Evolutionary conservation across 2,329 filamentous ascomycete species (phyloP).

Genomic region (Nemania diffusa): DNA sequence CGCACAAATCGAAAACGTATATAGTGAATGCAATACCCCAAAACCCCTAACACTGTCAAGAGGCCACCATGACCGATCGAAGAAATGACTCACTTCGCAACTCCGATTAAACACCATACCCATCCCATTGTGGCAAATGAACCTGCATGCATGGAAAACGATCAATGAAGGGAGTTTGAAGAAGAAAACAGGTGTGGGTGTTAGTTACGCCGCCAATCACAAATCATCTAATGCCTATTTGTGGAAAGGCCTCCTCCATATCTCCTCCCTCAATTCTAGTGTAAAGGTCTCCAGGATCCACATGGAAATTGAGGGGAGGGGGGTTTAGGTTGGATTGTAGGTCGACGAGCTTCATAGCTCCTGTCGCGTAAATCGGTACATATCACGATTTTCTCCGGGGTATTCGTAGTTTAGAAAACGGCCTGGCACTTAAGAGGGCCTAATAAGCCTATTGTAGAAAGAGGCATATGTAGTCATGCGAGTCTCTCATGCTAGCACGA

Average conservation of each 20-base stretch:
- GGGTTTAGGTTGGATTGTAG: not conserved
- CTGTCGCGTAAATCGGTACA: not conserved
- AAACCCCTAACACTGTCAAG: constrained; percentile 4
- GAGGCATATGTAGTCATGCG: constrained; percentile 17
- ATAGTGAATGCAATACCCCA: constrained; percentile 26
- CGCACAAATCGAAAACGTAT: constrained; percentile 8
- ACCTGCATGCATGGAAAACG: not conserved
- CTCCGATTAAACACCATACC: constrained; percentile 14
- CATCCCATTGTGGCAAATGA: constrained; percentile 7
- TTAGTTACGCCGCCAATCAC: not conserved
- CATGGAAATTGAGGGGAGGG: not conserved
- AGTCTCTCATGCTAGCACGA: constrained; percentile 1
- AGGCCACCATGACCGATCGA: not conserved
- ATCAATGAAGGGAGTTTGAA: not conserved
- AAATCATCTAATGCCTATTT: not conserved
- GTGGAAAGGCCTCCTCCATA: not conserved
- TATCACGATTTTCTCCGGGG: not conserved
- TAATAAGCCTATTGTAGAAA: constrained; percentile 2
- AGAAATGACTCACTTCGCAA: not conserved
- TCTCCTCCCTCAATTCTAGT: not conserved
- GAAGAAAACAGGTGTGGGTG: constrained; percentile 9
- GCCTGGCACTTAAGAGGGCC: constrained; percentile 26
- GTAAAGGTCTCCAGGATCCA: not conserved
- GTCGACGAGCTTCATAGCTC: not conserved
- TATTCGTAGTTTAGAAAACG: constrained; percentile 11